Conservation (phyloP, 208 protist genomes). For the Borovskyia barvae region DNA sequence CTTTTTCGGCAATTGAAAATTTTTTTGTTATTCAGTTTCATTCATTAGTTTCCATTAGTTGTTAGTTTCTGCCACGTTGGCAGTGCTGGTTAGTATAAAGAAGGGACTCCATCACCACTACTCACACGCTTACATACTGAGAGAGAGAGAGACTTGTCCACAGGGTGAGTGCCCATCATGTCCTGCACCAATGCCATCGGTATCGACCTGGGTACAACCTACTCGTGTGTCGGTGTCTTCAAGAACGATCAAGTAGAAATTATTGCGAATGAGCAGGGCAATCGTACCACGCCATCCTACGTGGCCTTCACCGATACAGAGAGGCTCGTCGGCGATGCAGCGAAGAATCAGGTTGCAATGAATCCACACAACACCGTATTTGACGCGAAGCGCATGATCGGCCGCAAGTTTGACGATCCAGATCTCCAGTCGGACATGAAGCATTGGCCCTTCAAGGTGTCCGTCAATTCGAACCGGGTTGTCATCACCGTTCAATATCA, state of each 20-base stretch:
- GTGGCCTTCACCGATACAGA: constrained; percentile 96
- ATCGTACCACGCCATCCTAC: constrained; percentile 94
- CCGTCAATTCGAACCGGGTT: constrained; percentile 83
- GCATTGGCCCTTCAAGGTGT: constrained; percentile 90
- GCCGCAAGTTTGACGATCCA: constrained; percentile 90
- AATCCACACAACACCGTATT: constrained; percentile 93
- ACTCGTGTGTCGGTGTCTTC: constrained; percentile 97
- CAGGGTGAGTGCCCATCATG: constrained; percentile 4
- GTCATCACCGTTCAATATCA: constrained; percentile 76
- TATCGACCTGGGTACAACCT: constrained; percentile 97
- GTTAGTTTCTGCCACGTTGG: too few species aligned
- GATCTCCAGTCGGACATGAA: constrained; percentile 96
- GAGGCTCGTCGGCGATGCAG: constrained; percentile 86
- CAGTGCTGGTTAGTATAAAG: too few species aligned
- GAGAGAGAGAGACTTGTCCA: constrained; percentile 4
- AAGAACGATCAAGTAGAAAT: constrained; percentile 94
- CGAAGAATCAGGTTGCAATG: constrained; percentile 90
- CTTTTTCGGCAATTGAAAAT: too few species aligned
- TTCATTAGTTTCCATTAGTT: too few species aligned
- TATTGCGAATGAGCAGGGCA: constrained; percentile 92
- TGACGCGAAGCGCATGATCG: constrained; percentile 92
- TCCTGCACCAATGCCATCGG: constrained; percentile 62
- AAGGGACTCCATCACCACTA: too few species aligned
- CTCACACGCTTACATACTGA: constrained; percentile 22
- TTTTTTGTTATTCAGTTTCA: too few species aligned